Evolutionary conservation across 2,329 filamentous ascomycete species (phyloP).

Genomic region (Sporothrix variecibatus): DNA sequence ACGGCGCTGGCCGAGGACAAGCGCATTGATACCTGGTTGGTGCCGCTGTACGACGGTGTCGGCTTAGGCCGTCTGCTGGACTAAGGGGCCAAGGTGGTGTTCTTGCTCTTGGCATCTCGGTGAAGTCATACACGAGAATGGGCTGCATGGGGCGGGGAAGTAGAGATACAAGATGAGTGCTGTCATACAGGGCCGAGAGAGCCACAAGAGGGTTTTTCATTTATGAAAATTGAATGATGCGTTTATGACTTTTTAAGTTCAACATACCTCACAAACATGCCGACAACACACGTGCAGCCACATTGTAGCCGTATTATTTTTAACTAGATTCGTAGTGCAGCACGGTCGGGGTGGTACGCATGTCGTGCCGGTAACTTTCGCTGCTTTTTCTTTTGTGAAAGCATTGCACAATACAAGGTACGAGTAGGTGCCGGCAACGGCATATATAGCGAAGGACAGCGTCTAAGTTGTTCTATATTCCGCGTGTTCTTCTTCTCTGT

Average conservation of each 20-base stretch:
- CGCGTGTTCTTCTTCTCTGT: too few species aligned
- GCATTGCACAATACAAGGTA: neutral
- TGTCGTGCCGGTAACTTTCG: neutral
- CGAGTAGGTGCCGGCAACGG: neutral
- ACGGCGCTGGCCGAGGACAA: slow-evolving; percentile 36
- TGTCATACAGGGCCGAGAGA: neutral
- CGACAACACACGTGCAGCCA: neutral
- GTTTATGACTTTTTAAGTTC: neutral
- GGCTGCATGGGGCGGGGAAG: neutral
- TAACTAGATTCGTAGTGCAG: neutral
- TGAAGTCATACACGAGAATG: neutral
- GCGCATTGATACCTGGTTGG: slow-evolving; percentile 41
- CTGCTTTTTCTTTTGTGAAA: neutral
- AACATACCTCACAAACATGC: neutral
- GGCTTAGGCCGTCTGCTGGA: slow-evolving; percentile 37
- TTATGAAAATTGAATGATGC: neutral
- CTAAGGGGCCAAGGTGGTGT: slow-evolving; percentile 12
- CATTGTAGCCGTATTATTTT: neutral
- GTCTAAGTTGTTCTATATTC: neutral
- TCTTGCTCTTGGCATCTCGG: neutral
- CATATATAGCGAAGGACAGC: neutral
- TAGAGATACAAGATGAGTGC: neutral
- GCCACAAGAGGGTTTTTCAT: neutral
- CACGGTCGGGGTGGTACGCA: neutral
- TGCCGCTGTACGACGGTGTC: slow-evolving; percentile 45